Evolutionary conservation across 2,329 filamentous ascomycete genomes (phyloP).

Genomic region (Trichoderma asperellum): DNA sequence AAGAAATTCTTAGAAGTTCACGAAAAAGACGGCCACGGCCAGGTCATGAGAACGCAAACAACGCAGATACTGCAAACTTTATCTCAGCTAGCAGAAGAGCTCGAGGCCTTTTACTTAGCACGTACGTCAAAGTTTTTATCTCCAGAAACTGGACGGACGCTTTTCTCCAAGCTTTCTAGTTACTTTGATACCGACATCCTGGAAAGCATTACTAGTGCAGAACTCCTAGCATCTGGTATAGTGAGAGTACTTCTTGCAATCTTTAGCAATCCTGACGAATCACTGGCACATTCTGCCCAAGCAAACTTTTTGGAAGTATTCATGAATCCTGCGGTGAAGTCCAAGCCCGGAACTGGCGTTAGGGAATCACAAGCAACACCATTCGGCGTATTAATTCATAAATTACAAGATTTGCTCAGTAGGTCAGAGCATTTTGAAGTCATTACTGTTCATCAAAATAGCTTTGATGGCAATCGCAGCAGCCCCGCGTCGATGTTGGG

Average conservation of each 20-base stretch:
- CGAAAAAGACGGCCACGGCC: conserved; percentile 73
- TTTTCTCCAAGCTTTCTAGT: conserved; percentile 76
- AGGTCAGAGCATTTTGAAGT: conserved; percentile 98
- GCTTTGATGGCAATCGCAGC: conserved; percentile 85
- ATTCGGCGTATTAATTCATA: conserved; percentile 89
- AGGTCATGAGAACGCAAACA: conserved; percentile 78
- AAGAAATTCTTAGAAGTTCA: conserved; percentile 83
- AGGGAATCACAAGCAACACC: conserved; percentile 75
- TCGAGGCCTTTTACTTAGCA: conserved; percentile 71
- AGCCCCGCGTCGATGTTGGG: conserved; percentile 95
- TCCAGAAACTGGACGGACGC: conserved; percentile 58
- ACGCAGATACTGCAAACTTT: conserved; percentile 73
- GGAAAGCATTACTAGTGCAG: conserved; percentile 93
- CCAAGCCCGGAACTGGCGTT: conserved; percentile 65
- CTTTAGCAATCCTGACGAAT: conserved; percentile 72
- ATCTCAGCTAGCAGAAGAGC: conserved; percentile 70
- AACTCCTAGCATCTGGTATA: conserved; percentile 87
- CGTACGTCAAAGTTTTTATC: conserved; percentile 52
- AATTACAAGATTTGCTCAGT: conserved; percentile 93
- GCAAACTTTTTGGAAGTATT: conserved; percentile 89
- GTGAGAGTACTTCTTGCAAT: conserved; percentile 82
- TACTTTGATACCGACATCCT: conserved; percentile 89
- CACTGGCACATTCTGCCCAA: conserved; percentile 68
- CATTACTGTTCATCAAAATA: conserved; percentile 90
- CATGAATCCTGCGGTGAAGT: conserved; percentile 75